Base-by-base conservation (phyloP, 108 stramenopile species). In the Hondaea fermentalgiana region DNA sequence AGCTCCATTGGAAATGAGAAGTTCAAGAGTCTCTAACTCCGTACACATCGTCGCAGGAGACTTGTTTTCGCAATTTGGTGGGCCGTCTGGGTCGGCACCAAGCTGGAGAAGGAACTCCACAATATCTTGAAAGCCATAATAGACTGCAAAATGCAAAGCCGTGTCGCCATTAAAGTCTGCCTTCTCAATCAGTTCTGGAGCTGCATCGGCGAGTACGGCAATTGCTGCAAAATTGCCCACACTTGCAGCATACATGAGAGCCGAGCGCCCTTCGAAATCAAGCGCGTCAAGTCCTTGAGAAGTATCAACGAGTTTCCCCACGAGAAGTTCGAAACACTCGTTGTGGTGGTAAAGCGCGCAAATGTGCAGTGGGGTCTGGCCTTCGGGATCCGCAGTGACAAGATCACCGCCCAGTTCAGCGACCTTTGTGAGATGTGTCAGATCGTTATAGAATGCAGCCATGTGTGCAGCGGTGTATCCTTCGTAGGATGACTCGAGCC, bases 381-480 rank as follows among this genome's bases (percentile, higher is more conserved):
- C 76, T 12, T 83, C 76, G 0, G 76, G 76, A 3, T 83, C 76
- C 14, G 49, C 49, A 23, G 49, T 53, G 12, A 83, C 23, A 23
- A 83, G 12, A 23, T 83, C 76, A 6, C 76, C 76, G 0, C 76
- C 76, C 16, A 53, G 76, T 35, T 83, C 76, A 23, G 49, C 28
- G 6, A 83, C 3, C 51, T 53, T 83, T 6, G n/a, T 53, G 43
- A 83, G 12, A 25, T 83, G 76, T 0, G 12, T 28, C 10, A 23
- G 43, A 53, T 83, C 76, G 4, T 83, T 53, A 23, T 53, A 53
- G 76, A 45, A 83, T 25, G 49, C 45, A 53, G 76, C 76, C 51
- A 83, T 53, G 76, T 83, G 76, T 16, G 76, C 76, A 6, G 76
- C 76, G 10, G 76, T 83, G 76, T 83, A 83, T 6, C 76, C 76